A percentile compares a stretch with the other conserved stretches of the same genome.
phyloP scores from a whole-genome alignment of 306 rosid species.

The Mimosa bimucronata region DNA sequence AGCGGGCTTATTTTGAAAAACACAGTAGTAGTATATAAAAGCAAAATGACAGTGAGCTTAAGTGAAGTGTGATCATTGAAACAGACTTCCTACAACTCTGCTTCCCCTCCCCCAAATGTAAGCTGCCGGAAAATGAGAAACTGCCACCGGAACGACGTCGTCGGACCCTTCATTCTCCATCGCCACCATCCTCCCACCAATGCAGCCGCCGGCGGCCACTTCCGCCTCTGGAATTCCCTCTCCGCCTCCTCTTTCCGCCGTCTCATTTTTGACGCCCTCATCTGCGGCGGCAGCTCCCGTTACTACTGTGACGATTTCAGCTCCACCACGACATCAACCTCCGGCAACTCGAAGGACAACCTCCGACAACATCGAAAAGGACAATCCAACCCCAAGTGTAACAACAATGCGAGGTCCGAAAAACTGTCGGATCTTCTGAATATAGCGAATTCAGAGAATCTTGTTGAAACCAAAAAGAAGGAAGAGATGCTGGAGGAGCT shows the following conservation, averaged over 20 bases:
- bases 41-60: neutral
- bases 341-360: conserved; percentile 31
- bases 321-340: conserved; percentile 39
- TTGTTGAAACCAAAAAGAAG: conserved; percentile 58
- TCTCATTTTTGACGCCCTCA: conserved; percentile 68
- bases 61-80: neutral
- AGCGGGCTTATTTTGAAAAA: neutral
- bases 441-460: conserved; percentile 59
- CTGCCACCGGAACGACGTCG: conserved; percentile 62
- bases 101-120: conserved; percentile 39
- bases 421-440: conserved; percentile 83
- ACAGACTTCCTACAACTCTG: neutral
- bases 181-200: conserved; percentile 39
- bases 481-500: conserved; percentile 67
- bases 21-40: neutral
- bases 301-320: conserved; percentile 19
- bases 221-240: conserved; percentile 64
- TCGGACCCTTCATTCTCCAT: conserved; percentile 63
- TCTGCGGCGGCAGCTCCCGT: conserved; percentile 84
- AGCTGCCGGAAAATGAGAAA: conserved; percentile 63
- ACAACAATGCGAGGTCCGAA: conserved; percentile 57
- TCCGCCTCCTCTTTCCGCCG: conserved; percentile 79
- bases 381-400: neutral
- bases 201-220: conserved; percentile 38
- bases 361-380: neutral